phyloP scores from a whole-genome alignment of 495 filamentous ascomycete genomes.

The Neurospora intermedia region DNA sequence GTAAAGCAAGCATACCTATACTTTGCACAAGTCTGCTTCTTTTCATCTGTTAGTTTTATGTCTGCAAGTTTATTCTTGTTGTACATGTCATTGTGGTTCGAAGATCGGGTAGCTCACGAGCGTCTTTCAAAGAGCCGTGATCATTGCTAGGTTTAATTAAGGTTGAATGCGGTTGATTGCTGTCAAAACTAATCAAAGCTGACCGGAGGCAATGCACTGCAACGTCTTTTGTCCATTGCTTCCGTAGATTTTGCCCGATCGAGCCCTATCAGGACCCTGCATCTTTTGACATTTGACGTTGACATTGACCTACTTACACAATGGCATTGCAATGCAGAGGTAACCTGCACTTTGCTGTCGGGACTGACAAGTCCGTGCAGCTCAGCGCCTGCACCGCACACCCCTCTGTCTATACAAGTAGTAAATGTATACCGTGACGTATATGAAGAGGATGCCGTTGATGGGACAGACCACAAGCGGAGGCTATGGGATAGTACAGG shows the following conservation, averaged over 20 bases:
- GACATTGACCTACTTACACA: background rate
- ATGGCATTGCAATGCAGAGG: background rate
- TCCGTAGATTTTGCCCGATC: background rate
- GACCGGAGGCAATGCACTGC: background rate
- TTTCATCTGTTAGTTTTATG: background rate
- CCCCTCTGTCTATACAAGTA: too few relatives aligned
- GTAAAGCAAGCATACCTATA: background rate
- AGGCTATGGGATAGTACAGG: too few relatives aligned
- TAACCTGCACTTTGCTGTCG: background rate
- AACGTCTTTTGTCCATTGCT: background rate
- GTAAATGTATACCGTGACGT: too few relatives aligned
- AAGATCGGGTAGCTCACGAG: background rate
- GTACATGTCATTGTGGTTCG: background rate
- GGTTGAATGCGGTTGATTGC: background rate
- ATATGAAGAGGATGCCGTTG: too few relatives aligned
- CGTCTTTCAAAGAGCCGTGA: background rate
- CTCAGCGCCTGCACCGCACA: too few relatives aligned
- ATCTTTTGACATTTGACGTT: background rate
- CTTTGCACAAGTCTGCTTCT: background rate
- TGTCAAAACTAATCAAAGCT: background rate
- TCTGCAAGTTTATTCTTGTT: background rate
- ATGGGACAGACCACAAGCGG: too few relatives aligned
- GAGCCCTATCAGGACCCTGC: background rate
- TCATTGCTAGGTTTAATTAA: background rate
- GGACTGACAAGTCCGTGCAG: too few relatives aligned